Base-by-base conservation (phyloP, 441 rosid genomes). In the Adansonia gregorii region DNA sequence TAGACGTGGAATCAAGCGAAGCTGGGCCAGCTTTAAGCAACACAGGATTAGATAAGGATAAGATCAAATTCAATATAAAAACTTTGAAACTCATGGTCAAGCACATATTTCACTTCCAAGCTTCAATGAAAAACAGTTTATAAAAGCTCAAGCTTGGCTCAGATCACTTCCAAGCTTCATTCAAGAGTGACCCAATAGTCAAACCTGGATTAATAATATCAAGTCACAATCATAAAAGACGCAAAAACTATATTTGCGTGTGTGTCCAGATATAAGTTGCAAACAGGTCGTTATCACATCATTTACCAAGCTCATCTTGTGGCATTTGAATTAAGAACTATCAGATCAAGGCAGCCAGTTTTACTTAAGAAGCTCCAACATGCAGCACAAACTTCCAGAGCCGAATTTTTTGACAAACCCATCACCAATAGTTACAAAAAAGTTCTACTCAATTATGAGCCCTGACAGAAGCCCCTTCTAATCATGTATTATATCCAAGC, bases 211-310 rank as follows among this genome's bases (percentile, higher is more conserved):
- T 71, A 71, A 52, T 52, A 15, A 31, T 4, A 35, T 51, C 46
- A 8, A 52, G 15, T 71, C 59, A 27, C 22, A 70, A 70, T 51
- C 74, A 70, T 70, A 14, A 71, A 68, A 52, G 74, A 70, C 22
- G n/a, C 6, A 24, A 59, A 39, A 24, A 51, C 45, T 35, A 52
- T 15, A 55, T 52, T 71, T n/a, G 9, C 7, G 8, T 14, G 60
- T 69, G 55, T 52, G 27, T n/a, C 14, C 20, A 52, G 11, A 31
- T 24, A 70, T 15, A 52, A 70, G 12, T 17, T 71, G 46, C 24
- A 52, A 71, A 71, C 15, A 19, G 31, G 45, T 71, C 74, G 31
- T 71, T 71, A 52, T 9, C 46, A 71, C 12, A 19, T 27, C n/a
- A 27, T 27, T 10, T 11, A 61, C 27, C 41, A 61, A 20, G 41